Percentiles rank a stretch among this genome's conserved stretches.
These are phyloP conservation scores for Phlebopus sp. DNA, from an alignment of 1,284 basidiomycete species.

Conservation along the genomic window DNA sequence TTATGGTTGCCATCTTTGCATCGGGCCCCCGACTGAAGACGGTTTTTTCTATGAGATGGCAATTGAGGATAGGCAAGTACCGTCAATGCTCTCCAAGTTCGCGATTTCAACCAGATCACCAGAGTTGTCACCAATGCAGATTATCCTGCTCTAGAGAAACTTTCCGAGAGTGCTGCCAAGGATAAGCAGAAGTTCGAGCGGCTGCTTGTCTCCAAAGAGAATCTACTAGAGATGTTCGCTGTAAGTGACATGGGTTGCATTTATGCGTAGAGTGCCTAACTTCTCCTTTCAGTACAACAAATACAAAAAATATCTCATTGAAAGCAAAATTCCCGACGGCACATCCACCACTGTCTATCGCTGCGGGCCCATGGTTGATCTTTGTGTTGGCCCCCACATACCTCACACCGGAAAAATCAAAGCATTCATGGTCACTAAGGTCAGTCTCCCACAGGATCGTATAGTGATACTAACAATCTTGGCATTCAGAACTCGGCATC, in stretches of 20 bases:
- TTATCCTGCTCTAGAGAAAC: conserved; percentile 87
- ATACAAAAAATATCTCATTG: conserved; percentile 97
- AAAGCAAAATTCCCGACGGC: conserved; percentile 95
- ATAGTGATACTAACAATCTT: background rate
- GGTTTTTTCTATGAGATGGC: conserved; percentile 99
- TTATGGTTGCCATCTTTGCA: conserved; percentile 96
- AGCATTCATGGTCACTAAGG: conserved; percentile 93
- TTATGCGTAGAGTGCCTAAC: conserved; percentile 9
- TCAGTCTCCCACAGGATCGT: conserved; percentile 26
- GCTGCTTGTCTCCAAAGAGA: conserved; percentile 90
- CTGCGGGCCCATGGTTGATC: conserved; percentile 97
- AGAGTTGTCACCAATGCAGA: conserved; percentile 79
- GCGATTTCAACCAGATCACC: conserved; percentile 2
- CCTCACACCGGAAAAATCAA: conserved; percentile 98
- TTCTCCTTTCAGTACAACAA: conserved; percentile 83
- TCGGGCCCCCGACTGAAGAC: conserved; percentile 96
- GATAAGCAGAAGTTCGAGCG: conserved; percentile 98
- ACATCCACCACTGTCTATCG: conserved; percentile 98
- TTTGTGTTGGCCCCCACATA: conserved; percentile 96
- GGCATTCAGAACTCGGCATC: conserved; percentile 85
- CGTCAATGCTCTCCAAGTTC: background rate
- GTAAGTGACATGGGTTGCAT: conserved; percentile 43
- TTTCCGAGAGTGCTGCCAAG: conserved; percentile 87
- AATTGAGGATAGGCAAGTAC: conserved; percentile 60
- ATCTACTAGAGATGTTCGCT: conserved; percentile 93